Evolutionary conservation across 345 rosid species (phyloP).

Genomic region (Eutrema yunnanense): DNA sequence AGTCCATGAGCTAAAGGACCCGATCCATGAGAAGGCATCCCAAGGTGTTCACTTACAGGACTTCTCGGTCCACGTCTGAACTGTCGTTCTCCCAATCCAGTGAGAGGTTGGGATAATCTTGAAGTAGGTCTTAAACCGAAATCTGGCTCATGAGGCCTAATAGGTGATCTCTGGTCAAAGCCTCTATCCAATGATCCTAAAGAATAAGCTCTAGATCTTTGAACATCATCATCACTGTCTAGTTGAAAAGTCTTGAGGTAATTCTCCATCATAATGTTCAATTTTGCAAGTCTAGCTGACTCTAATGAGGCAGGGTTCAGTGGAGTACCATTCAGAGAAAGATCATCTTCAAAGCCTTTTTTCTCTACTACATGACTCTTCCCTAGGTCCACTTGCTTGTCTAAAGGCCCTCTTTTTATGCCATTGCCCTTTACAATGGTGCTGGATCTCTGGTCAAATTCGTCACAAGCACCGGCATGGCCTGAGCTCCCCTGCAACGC

Average conservation of each 20-base stretch:
- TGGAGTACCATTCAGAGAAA: background rate
- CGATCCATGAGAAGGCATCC: background rate
- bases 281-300: background rate
- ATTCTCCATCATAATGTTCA: background rate
- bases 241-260: background rate
- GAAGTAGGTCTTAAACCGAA: background rate
- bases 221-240: background rate
- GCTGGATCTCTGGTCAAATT: background rate
- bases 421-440: background rate
- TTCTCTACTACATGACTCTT: background rate
- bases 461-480: too few relatives aligned
- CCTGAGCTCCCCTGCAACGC: background rate
- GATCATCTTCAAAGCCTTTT: background rate
- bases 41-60: background rate
- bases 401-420: background rate
- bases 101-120: background rate
- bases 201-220: background rate
- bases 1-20: background rate
- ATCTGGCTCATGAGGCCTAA: background rate
- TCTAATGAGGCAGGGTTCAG: background rate
- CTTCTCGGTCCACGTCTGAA: background rate
- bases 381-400: background rate
- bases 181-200: background rate
- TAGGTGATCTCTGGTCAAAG: background rate
- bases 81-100: background rate